Evolutionary conservation across 768 basidiomycete genomes (phyloP), one percentile per base, ranked within the genome.

Genomic region (Termitomyces sp.): DNA sequence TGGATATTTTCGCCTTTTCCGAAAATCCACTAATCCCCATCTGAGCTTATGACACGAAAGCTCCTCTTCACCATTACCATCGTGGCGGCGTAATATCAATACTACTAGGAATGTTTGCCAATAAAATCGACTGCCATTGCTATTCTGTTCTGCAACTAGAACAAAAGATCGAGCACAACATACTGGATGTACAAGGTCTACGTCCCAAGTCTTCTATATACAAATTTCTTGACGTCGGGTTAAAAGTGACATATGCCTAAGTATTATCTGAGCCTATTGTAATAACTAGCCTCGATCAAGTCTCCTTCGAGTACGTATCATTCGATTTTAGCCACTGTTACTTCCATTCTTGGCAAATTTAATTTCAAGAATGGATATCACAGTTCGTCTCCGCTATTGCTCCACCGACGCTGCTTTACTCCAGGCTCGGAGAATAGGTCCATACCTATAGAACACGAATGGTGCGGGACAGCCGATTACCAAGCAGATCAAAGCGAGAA

Each of bases 401-500:
- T 73, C 72, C 44, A 73, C 68, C 39, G 72, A 72, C 14, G 70
- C 69, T 44, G 65, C 65, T 59, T 71, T 74, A 54, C 74, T 75
- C 64, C 68, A 71, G 51, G 69, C 69, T 5, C 76, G 70, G 36
- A 77, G 64, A 52, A 53, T 55, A 32, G 73, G 69, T 7, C 76
- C 75, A 59, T 73, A 76, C 29, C 65, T 64, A 62, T 75, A 77
- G 63, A 77, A 75, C 18, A 76, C 53, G 61, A 75, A 77, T 6
- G 76, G 76, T 64, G 78, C 72, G 8, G 84, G 84, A 56, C 79
- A 77, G 7, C 83, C 82, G 9, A 85, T 70, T 10, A 74, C 73
- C 46, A 86, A 73, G 18, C 83, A 78, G 13, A 76, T 64, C 4
- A 70, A 70, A 0, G 84, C 84, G 12, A 87, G 76, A 6, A 87